Evolutionary conservation across 805 yeast genomes (phyloP).

Genomic region (Sungouiozyma intestinalis): DNA sequence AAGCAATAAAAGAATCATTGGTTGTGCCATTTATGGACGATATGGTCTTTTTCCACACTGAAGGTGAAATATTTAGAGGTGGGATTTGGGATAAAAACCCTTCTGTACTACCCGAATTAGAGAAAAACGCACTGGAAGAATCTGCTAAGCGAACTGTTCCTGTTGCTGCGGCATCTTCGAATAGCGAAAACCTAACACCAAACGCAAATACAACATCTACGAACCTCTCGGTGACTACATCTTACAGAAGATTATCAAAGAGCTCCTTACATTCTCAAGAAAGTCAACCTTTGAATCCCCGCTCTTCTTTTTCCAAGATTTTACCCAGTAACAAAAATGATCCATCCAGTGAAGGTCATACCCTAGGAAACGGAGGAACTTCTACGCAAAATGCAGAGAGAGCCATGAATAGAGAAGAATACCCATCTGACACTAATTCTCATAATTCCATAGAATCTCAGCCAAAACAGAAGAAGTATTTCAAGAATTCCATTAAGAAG

Average conservation of each 20-base stretch:
- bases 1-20: conserved; percentile 65
- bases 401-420: conserved; percentile 20
- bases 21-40: conserved; percentile 91
- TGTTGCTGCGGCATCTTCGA: too few relatives aligned
- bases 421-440: conserved; percentile 4
- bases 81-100: conserved; percentile 68
- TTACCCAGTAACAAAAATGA: background rate
- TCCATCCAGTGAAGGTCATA: background rate
- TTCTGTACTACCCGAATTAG: background rate
- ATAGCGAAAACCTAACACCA: too few relatives aligned
- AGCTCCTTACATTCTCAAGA: background rate
- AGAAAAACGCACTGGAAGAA: background rate
- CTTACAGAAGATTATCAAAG: background rate
- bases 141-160: background rate
- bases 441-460: conserved; percentile 10
- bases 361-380: background rate
- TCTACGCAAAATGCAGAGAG: conserved; percentile 3
- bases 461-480: conserved; percentile 28
- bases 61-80: conserved; percentile 69
- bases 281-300: background rate
- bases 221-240: background rate
- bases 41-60: conserved; percentile 56
- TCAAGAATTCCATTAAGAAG: conserved; percentile 42
- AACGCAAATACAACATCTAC: background rate
- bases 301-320: background rate